Base-by-base conservation (phyloP, 306 rosid species). In the Sphenostylis stenocarpa region DNA sequence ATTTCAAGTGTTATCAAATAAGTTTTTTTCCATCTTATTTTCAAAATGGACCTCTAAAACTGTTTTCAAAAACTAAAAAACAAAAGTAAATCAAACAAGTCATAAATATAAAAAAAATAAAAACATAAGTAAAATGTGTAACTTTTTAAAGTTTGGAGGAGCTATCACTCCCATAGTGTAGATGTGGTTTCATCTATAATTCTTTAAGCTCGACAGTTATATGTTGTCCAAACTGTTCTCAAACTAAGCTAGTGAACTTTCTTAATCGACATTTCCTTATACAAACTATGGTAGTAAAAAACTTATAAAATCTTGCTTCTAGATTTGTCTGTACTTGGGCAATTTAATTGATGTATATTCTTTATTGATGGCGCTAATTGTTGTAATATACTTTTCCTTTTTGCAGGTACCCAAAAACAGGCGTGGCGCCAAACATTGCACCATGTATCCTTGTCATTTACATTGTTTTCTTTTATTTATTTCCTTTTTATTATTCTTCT, bases 361-460 rank as follows among this genome's bases (percentile, higher is more conserved):
- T 49, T 76, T 77, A 24, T 63, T 77, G 16, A 44, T 3, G 2
- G 24, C 23, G 70, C 72, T 57, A 23, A 71, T 73, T 51, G 48
- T 29, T 71, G 21, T 28, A 31, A 44, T 72, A 61, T 48, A 13
- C 44, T 24, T 57, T 75, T 52, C 17, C 75, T 39, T 34, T 64
- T 76, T 82, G 80, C 94, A 95, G 99, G 81, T 95, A 95, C 77
- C 76, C 99, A 44, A 88, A 77, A 63, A 89, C 87, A 75, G 92
- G 86, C 24, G 83, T 83, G 44, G 97, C 99, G 24, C 97, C 97
- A 11, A 95, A 92, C 83, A 76, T 95, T 71, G 97, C 93, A 81
- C 92, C 97, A 65, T 80, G 97, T 95, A 95, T 95, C 98, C 97
- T 92, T 90, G 26, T 48, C 28, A 44, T 63, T 85, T 61, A 31